Conservation (phyloP, 257 asterid species). For the Solanum megistacrolobum region DNA sequence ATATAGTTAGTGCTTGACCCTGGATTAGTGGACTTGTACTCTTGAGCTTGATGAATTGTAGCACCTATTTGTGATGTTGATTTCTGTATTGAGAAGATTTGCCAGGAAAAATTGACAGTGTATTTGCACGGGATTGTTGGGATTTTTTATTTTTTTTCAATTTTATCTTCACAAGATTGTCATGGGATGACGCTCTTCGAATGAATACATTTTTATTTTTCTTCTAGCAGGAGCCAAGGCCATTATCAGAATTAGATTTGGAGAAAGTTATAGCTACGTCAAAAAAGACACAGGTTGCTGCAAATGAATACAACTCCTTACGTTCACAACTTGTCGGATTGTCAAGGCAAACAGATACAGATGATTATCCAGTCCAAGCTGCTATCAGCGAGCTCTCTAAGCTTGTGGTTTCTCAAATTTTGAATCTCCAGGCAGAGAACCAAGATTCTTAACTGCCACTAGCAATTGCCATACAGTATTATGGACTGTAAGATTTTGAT, state of each 20-base stretch:
- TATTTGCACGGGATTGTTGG: background rate
- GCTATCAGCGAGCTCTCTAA: constrained; percentile 48
- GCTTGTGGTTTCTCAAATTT: constrained; percentile 49
- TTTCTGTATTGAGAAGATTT: background rate
- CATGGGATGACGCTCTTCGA: background rate
- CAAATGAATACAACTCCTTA: constrained; percentile 48
- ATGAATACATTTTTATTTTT: background rate
- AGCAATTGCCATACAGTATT: background rate
- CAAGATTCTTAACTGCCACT: constrained; percentile 25
- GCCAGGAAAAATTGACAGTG: background rate
- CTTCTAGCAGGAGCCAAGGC: constrained; percentile 41
- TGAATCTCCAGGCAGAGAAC: constrained; percentile 41
- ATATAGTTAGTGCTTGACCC: background rate
- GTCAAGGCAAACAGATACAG: constrained; percentile 21
- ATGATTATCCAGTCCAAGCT: constrained; percentile 52
- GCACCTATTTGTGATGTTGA: background rate
- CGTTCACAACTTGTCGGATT: constrained; percentile 31
- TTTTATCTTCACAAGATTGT: background rate
- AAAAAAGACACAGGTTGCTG: constrained; percentile 59
- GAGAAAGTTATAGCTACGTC: constrained; percentile 53
- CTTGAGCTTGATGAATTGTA: background rate
- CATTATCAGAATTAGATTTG: constrained; percentile 53
- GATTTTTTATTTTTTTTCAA: background rate
- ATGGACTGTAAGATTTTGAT: background rate
- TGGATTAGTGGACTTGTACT: background rate